Base-by-base conservation (phyloP, 371 early-diverging fungal species). In the Gilbertella persicaria region DNA sequence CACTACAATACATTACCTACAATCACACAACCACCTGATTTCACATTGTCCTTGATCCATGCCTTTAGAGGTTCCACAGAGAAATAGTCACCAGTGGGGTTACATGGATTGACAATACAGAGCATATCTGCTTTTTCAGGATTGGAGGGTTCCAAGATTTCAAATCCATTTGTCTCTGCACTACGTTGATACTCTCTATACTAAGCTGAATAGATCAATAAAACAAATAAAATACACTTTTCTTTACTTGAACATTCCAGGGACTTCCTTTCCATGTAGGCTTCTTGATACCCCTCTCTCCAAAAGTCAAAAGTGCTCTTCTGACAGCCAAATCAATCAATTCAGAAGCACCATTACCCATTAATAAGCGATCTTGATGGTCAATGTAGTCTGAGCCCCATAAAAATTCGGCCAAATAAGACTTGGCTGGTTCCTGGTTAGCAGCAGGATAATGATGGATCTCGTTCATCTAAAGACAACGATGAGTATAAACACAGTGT, bases 281-380 rank as follows among this genome's bases (percentile, higher is more conserved):
- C 40, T 56, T 47, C 8, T 40, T 36, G 1, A 58, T 53, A 17
- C 64, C 67, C 23, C 51, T 59, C 23, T 41, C 58, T 24, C 45
- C 39, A 26, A 54, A 50, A 21, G 86, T 78, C 6, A 70, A 48
- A 16, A 89, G 83, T 2, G 92, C 84, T 64, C 83, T 74, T 51
- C 92, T 82, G 42, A 87, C 83, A 9, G 91, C 88, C 29, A 92
- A 75, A 67, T 92, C 93, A 58, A 92, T 92, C 50, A 92, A 69
- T 68, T 92, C 93, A 7, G 90, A 89, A 19, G 93, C 93, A 44
- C 93, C 93, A 64, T 92, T 92, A 45, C 93, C 93, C 43, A 92
- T 73, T 41, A 92, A 66, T 43, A 92, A 72, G 24, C 88, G 78
- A 23, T 59, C 62, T 28, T 66, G 64, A 28, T 82, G 63, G 56